Evolutionary conservation across 1,139 yeast species (phyloP).

Genomic region (Sugiyamaella xylanicola): DNA sequence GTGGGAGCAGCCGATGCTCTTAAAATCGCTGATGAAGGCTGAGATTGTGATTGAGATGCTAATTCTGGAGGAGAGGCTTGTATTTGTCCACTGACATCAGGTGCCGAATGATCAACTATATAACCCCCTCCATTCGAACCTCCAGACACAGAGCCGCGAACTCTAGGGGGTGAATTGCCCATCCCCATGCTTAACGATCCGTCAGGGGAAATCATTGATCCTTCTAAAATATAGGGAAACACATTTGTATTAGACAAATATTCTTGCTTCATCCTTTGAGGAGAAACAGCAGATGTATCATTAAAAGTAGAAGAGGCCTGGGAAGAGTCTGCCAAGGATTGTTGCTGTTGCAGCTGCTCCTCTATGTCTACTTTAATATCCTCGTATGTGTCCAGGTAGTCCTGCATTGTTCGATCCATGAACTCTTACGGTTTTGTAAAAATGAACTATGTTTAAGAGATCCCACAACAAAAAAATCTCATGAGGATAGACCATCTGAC

Average conservation of each 20-base stretch:
- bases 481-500: background rate
- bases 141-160: background rate
- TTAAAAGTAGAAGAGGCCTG: background rate
- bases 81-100: background rate
- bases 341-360: conserved; percentile 8
- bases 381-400: conserved; percentile 9
- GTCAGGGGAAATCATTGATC: conserved; percentile 13
- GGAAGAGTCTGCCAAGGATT: background rate
- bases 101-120: background rate
- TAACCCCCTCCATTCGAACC: background rate
- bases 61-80: background rate
- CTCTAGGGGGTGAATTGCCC: conserved; percentile 2
- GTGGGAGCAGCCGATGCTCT: background rate
- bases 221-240: conserved; percentile 15
- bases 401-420: too few species aligned
- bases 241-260: conserved; percentile 18
- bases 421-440: background rate
- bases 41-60: background rate
- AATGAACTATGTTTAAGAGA: too few species aligned
- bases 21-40: background rate
- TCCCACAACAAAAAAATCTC: too few species aligned
- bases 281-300: conserved; percentile 16
- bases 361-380: conserved; percentile 5
- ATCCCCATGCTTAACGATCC: conserved; percentile 7
- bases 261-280: conserved; percentile 20